phyloP scores from a whole-genome alignment of 495 filamentous ascomycete genomes.

The Chaetomium tenue region DNA sequence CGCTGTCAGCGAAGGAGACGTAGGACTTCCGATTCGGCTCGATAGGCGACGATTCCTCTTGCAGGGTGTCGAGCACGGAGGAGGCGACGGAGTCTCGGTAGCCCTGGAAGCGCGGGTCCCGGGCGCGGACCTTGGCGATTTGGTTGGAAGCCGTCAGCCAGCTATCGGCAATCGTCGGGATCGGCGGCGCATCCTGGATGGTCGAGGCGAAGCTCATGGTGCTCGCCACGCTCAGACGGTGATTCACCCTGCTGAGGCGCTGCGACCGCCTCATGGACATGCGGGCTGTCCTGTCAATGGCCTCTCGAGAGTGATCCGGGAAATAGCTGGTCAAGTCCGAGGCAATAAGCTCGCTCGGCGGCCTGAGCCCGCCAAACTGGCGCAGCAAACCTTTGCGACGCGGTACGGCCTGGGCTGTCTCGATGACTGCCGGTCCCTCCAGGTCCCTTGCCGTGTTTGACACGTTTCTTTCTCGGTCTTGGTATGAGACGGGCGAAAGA shows the following conservation, averaged over 20 bases:
- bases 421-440: constrained; percentile 55
- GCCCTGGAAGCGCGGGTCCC: constrained; percentile 44
- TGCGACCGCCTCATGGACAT: constrained; percentile 86
- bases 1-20: constrained; percentile 83
- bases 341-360: constrained; percentile 95
- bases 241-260: constrained; percentile 85
- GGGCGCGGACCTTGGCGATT: constrained; percentile 49
- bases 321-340: constrained; percentile 95
- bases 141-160: constrained; percentile 70
- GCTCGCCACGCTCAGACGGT: constrained; percentile 87
- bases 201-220: constrained; percentile 91
- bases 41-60: constrained; percentile 79
- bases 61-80: constrained; percentile 77
- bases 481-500: constrained; percentile 69
- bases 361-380: constrained; percentile 83
- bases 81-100: constrained; percentile 87
- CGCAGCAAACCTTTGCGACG: constrained; percentile 60
- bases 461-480: constrained; percentile 63
- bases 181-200: constrained; percentile 81
- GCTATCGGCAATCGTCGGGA: constrained; percentile 92
- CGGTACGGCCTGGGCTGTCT: constrained; percentile 47
- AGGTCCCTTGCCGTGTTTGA: constrained; percentile 58
- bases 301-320: constrained; percentile 87
- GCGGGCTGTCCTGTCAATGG: constrained; percentile 89
- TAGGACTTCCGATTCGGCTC: constrained; percentile 94